Percentiles rank a stretch among this genome's conserved stretches.
Evolutionary conservation across 2,329 filamentous ascomycete genomes (phyloP).

Genomic region (Ophiostoma triangulosporum): DNA sequence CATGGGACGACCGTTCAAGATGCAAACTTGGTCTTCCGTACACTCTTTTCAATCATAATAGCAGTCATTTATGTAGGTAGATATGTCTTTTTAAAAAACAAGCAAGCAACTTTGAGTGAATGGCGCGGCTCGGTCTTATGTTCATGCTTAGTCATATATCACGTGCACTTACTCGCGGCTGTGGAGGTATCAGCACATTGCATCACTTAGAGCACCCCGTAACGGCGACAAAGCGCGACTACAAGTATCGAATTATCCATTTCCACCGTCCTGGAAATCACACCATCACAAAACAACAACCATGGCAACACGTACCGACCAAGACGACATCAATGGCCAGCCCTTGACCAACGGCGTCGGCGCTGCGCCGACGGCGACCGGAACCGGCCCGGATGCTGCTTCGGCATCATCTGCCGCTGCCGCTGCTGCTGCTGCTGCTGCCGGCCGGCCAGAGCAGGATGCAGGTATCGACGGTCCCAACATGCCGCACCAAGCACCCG

Average conservation of each 20-base stretch:
- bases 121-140: too few species aligned
- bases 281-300: background rate
- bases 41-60: too few species aligned
- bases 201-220: background rate
- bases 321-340: background rate
- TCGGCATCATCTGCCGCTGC: background rate
- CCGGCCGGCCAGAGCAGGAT: background rate
- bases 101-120: background rate
- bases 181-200: background rate
- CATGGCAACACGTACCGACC: background rate
- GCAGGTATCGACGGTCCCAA: background rate
- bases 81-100: too few species aligned
- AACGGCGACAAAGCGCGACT: slow-evolving; percentile 2
- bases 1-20: too few species aligned
- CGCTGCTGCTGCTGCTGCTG: background rate
- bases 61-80: too few species aligned
- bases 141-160: background rate
- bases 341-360: slow-evolving; percentile 8
- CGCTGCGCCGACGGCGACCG: background rate
- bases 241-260: background rate
- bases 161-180: background rate
- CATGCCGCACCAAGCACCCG: background rate
- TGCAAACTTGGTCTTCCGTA: too few species aligned
- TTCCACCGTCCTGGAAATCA: too few species aligned
- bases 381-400: background rate